A percentile compares a stretch with the other conserved stretches of the same genome.
Evolutionary conservation across 257 asterid species (phyloP).

Genomic region (Dorcoceras hygrometricum): DNA sequence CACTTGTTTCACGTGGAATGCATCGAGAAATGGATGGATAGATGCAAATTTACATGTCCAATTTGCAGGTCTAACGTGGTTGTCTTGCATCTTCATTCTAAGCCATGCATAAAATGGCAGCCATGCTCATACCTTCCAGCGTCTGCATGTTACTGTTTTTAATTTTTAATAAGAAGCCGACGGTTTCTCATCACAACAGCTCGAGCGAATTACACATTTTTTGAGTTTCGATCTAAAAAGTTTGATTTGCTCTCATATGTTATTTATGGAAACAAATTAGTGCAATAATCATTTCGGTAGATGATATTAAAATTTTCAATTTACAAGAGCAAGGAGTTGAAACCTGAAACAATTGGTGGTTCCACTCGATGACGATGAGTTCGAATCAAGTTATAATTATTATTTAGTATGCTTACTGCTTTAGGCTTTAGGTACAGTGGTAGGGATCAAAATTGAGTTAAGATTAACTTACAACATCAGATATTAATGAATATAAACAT

Average conservation of each 20-base stretch:
- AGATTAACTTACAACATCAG: background rate
- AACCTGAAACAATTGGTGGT: background rate
- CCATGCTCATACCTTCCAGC: background rate
- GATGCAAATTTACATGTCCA: background rate
- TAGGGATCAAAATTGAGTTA: background rate
- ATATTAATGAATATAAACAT: background rate
- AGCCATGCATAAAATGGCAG: background rate
- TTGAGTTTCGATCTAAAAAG: background rate
- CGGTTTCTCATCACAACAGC: too few relatives aligned
- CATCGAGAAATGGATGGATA: background rate
- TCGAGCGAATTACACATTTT: too few relatives aligned
- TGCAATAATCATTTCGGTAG: background rate
- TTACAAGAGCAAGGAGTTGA: background rate
- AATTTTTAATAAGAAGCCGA: too few relatives aligned
- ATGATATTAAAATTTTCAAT: too few relatives aligned
- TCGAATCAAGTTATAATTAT: too few relatives aligned
- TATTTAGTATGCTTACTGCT: background rate
- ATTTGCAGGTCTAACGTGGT: background rate
- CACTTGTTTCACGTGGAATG: background rate
- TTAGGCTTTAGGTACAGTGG: background rate
- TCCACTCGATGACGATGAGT: too few relatives aligned
- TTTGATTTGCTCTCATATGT: background rate
- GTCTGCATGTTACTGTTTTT: too few relatives aligned
- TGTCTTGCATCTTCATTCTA: background rate
- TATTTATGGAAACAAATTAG: background rate